Percentiles rank a stretch among this genome's conserved stretches.
Evolutionary conservation across 805 yeast genomes (phyloP).

Genomic region (Cyberlindnera galapagoensis): DNA sequence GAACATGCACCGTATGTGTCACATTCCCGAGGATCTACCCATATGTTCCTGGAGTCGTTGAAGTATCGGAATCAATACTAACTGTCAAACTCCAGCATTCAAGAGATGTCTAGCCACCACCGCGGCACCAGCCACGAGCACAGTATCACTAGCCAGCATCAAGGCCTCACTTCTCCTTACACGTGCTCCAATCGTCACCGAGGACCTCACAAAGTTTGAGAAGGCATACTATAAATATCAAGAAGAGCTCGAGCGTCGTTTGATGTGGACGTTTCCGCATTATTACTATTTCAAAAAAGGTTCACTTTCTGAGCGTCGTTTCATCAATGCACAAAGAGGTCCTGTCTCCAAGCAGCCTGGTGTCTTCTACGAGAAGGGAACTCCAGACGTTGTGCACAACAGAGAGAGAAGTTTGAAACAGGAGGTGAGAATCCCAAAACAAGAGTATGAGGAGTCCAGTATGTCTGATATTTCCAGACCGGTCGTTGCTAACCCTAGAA

Average conservation of each 20-base stretch:
- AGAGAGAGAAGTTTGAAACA: constrained; percentile 87
- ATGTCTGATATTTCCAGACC: constrained; percentile 61
- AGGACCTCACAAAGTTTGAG: constrained; percentile 68
- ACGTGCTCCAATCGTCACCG: constrained; percentile 79
- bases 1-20: too few relatives aligned
- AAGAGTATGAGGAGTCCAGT: constrained; percentile 30
- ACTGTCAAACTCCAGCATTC: too few relatives aligned
- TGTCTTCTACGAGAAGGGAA: constrained; percentile 75
- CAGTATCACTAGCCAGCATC: constrained; percentile 14
- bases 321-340: constrained; percentile 64
- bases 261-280: constrained; percentile 97
- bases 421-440: constrained; percentile 64
- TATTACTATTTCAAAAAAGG: constrained; percentile 90
- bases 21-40: too few relatives aligned
- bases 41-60: too few relatives aligned
- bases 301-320: constrained; percentile 79
- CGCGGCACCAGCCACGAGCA: constrained; percentile 14
- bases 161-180: constrained; percentile 59
- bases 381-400: constrained; percentile 79
- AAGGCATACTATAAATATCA: constrained; percentile 74
- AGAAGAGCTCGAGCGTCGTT: constrained; percentile 75
- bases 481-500: constrained; percentile 62
- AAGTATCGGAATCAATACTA: too few relatives aligned
- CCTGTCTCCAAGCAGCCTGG: constrained; percentile 70
- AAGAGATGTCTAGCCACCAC: constrained; percentile 20